Evolutionary conservation across 2,329 filamentous ascomycete genomes (phyloP).

Genomic region (Venturiaceae sp.): DNA sequence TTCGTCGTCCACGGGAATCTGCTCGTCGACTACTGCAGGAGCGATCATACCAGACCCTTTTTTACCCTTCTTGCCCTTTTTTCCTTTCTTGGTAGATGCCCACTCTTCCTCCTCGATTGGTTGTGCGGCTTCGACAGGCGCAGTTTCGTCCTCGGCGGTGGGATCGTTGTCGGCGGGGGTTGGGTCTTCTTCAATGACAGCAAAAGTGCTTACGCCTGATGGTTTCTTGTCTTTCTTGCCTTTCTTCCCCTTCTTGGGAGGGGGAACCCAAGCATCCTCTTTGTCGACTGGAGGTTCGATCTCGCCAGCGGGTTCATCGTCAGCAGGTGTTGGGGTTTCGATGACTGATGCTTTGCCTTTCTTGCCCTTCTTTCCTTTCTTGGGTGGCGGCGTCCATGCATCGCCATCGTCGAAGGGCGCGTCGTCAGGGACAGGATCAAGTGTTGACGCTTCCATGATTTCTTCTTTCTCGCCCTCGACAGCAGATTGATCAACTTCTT

Average conservation of each 20-base stretch:
- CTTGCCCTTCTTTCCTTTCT: slow-evolving; percentile 56
- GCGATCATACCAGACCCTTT: slow-evolving; percentile 34
- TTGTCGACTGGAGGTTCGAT: slow-evolving; percentile 59
- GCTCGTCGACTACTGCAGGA: background rate
- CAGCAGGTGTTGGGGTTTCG: too few species aligned
- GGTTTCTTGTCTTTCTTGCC: slow-evolving; percentile 24
- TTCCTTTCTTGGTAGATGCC: slow-evolving; percentile 69
- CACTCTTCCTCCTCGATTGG: slow-evolving; percentile 38
- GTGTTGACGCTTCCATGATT: background rate
- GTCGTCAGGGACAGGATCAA: slow-evolving; percentile 45
- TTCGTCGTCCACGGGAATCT: background rate
- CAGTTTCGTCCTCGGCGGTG: background rate
- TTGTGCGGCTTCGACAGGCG: slow-evolving; percentile 25
- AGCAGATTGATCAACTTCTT: background rate
- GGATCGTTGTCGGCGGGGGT: background rate
- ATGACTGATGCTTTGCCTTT: slow-evolving; percentile 5
- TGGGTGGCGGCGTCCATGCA: slow-evolving; percentile 66
- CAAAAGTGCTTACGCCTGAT: background rate
- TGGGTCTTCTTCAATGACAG: background rate
- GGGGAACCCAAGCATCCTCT: slow-evolving; percentile 76
- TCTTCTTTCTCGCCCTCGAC: background rate
- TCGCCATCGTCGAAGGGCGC: slow-evolving; percentile 61
- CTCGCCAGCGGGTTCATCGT: slow-evolving; percentile 23
- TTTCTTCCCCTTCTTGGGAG: slow-evolving; percentile 59
- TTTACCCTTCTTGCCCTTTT: slow-evolving; percentile 95